Base-by-base conservation (phyloP, 805 yeast species). In the Kodamaea fukazawae region DNA sequence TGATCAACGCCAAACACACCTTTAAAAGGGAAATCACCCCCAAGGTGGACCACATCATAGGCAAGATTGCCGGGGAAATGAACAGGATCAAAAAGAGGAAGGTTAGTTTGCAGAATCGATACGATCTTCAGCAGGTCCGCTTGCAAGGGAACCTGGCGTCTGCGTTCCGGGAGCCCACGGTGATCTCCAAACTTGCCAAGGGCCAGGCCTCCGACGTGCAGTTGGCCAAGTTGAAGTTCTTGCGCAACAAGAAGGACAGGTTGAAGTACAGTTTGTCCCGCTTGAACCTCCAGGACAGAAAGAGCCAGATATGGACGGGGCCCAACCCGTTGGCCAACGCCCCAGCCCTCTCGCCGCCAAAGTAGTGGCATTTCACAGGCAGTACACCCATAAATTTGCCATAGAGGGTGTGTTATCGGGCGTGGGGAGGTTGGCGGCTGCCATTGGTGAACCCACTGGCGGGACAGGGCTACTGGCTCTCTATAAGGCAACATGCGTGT, bases 231-330 rank as follows among this genome's bases (percentile, higher is more conserved):
- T 55, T 75, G 47, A 60, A 62, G 44, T 55, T 65, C 32, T 48
- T 75, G 43, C 60, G 61, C 44, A 58, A 67, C 44, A 70, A 73
- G 57, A 71, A 63, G 51, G 70, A 70, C 41, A 53, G 79, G 37
- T 57, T 74, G 53, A 63, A 63, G 57, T 63, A 68, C 48, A 59
- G 61, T 32, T 49, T 70, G 40, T 55, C 69, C 13, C 41, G 57
- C 27, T 27, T 46, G 36, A 48, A 41, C 12, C 40, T 49, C n/a
- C 56, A 51, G 34, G 50, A 41, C 38, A 41, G 44, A 30, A 39
- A 42, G 38, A 32, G 50, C 5, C 30, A 46, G 36, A 43, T 51
- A 36, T 40, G 45, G 23, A 26, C 16, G 10, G 30, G 37, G 8
- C 11, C 20, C 11, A 35, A 34, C 25, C 36, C 30, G 15, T 20